These are phyloP conservation scores for Stipa capillata DNA, from an alignment of 176 grass and related monocot species.

Conservation along the genomic window DNA sequence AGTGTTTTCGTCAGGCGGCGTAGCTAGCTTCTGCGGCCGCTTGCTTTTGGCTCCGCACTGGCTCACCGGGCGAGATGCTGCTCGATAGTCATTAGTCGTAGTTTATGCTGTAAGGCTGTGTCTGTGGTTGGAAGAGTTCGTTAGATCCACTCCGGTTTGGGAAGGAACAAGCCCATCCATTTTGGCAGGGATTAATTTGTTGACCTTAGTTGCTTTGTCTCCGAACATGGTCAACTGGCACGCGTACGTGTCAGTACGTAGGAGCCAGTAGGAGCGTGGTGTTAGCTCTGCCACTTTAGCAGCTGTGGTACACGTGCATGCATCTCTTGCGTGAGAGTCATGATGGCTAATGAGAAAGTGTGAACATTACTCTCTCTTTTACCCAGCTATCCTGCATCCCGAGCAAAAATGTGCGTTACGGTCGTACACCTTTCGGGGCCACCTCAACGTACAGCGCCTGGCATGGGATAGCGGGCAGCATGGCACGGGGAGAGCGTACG, in stretches of 20 bases:
- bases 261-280: too few species aligned
- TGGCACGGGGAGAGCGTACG: not conserved
- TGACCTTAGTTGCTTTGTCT: not conserved
- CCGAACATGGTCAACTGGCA: constrained; percentile 29
- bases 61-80: constrained; percentile 22
- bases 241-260: not conserved
- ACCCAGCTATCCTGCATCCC: too few species aligned
- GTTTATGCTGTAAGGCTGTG: too few species aligned
- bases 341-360: constrained; percentile 2
- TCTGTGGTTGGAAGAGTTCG: constrained; percentile 33
- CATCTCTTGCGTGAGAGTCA: not conserved
- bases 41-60: constrained; percentile 6
- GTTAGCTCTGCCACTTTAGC: not conserved
- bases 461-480: not conserved
- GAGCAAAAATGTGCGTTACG: not conserved
- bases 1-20: constrained; percentile 16
- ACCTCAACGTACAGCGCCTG: not conserved
- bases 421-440: not conserved
- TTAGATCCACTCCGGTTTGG: constrained; percentile 37
- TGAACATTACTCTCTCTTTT: too few species aligned
- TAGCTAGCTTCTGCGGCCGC: too few species aligned
- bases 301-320: not conserved
- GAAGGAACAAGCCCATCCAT: not conserved
- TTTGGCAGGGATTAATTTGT: not conserved
- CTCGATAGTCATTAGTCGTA: not conserved